Conservation (phyloP, 2,329 filamentous ascomycete species). For the Pseudopithomyces chartarum region DNA sequence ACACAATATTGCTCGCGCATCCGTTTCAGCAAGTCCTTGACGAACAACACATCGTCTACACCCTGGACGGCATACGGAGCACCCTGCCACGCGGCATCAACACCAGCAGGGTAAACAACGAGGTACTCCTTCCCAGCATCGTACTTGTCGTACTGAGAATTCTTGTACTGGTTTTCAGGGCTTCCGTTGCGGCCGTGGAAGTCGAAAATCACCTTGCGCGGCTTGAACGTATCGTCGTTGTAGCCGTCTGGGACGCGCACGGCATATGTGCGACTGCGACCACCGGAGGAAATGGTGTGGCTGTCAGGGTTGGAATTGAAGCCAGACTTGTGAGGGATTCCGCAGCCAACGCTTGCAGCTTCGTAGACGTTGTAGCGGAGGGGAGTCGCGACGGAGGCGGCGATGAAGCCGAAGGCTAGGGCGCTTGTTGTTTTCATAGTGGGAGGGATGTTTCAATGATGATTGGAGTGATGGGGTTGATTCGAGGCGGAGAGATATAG, state of each 20-base stretch:
- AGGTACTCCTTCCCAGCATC: conserved; percentile 1
- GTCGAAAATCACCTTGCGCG: conserved; percentile 5
- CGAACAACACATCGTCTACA: conserved; percentile 1
- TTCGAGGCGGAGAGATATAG: background rate
- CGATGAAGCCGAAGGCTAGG: background rate
- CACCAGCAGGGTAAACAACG: conserved; percentile 5
- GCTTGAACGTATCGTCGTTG: background rate
- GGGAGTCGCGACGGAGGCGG: background rate
- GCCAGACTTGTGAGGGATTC: background rate
- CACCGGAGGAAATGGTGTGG: conserved; percentile 4
- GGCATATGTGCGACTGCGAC: background rate
- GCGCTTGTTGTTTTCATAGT: background rate
- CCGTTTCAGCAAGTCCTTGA: conserved; percentile 1
- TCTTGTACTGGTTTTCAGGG: conserved; percentile 1
- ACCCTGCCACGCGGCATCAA: conserved; percentile 5
- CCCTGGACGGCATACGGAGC: conserved; percentile 3
- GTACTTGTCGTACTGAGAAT: background rate
- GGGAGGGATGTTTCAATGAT: background rate
- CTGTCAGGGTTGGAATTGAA: conserved; percentile 5
- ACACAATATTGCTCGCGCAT: conserved; percentile 2
- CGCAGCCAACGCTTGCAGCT: background rate
- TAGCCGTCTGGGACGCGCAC: conserved; percentile 5
- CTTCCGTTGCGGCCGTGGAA: conserved; percentile 4
- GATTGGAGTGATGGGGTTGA: too few relatives aligned
- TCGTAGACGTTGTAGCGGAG: background rate